A percentile compares a stretch with the other conserved stretches of the same genome.
phyloP scores from a whole-genome alignment of 495 filamentous ascomycete genomes.

The Neurospora sp. region DNA sequence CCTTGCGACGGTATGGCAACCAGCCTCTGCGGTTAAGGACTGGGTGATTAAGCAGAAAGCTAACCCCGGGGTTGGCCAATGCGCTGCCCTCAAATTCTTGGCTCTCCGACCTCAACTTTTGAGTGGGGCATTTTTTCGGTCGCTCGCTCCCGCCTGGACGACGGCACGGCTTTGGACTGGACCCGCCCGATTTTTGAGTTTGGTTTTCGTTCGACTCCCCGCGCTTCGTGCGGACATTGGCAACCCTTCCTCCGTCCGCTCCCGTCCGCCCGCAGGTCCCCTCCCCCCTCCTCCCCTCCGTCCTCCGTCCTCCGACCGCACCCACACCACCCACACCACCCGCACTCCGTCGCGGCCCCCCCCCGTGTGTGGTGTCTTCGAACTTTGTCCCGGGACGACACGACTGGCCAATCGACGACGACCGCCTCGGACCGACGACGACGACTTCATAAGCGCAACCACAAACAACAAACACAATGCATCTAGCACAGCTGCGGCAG shows the following conservation, averaged over 20 bases:
- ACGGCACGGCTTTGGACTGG: neutral
- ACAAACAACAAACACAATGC: conserved; percentile 26
- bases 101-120: neutral
- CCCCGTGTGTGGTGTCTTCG: neutral
- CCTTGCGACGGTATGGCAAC: too few relatives aligned
- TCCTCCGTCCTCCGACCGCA: neutral
- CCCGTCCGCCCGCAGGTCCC: neutral
- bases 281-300: neutral
- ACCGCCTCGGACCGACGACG: neutral
- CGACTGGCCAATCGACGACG: neutral
- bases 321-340: neutral
- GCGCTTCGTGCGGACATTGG: neutral
- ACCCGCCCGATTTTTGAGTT: neutral
- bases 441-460: neutral
- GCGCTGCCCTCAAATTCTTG: neutral
- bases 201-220: neutral
- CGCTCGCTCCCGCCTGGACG: neutral
- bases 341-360: neutral
- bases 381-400: neutral
- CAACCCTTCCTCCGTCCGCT: neutral
- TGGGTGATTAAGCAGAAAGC: neutral
- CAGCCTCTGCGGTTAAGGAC: neutral
- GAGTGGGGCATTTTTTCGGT: neutral
- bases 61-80: neutral
- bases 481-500: conserved; percentile 42